Evolutionary conservation across 2,329 filamentous ascomycete genomes (phyloP).

Genomic region (Alternaria tenuissima): DNA sequence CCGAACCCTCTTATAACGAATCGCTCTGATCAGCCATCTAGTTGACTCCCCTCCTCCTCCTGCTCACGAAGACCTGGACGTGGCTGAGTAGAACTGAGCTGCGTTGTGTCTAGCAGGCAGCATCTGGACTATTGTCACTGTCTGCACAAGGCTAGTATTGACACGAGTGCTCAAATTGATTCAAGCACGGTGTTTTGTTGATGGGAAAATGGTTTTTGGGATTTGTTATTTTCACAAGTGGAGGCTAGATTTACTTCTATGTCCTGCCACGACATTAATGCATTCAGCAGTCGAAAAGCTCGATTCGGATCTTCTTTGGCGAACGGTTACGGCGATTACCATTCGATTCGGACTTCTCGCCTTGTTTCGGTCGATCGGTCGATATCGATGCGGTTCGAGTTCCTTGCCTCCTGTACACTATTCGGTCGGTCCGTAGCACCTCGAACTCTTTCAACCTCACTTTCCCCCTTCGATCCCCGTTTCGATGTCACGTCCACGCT

Average conservation of each 20-base stretch:
- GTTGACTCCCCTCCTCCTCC: conserved; percentile 78
- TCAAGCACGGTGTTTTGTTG: conserved; percentile 34
- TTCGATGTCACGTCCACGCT: conserved; percentile 17
- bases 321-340: conserved; percentile 48
- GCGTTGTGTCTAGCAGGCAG: conserved; percentile 24
- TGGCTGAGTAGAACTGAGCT: conserved; percentile 71
- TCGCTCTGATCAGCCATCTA: conserved; percentile 48
- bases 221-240: conserved; percentile 35
- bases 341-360: conserved; percentile 44
- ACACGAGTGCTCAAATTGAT: conserved; percentile 29
- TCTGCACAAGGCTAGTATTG: conserved; percentile 29
- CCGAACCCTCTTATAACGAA: conserved; percentile 27
- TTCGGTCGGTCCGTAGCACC: conserved; percentile 47
- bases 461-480: conserved; percentile 19
- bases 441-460: conserved; percentile 36
- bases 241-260: conserved; percentile 35
- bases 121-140: conserved; percentile 17
- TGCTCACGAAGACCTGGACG: conserved; percentile 93
- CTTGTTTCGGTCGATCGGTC: conserved; percentile 45
- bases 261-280: conserved; percentile 46
- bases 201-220: conserved; percentile 33
- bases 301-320: conserved; percentile 44
- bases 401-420: conserved; percentile 48
- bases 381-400: conserved; percentile 43
- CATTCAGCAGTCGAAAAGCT: conserved; percentile 44